Percentiles rank a stretch among this genome's conserved stretches.
Evolutionary conservation across 208 protist species (phyloP).

Genomic region (Leishmania major): DNA sequence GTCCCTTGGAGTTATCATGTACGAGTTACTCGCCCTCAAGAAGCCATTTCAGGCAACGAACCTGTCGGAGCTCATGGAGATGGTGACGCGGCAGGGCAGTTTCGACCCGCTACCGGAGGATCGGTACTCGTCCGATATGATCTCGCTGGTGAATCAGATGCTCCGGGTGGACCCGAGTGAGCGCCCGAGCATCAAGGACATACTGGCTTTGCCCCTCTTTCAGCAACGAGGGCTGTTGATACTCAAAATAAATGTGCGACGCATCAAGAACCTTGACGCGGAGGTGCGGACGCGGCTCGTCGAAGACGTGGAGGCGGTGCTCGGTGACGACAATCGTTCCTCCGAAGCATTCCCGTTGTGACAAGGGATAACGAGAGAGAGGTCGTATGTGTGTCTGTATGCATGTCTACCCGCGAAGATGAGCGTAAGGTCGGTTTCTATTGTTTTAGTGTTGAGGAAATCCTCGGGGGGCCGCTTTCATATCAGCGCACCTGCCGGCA

Average conservation of each 20-base stretch:
- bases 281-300: conserved; percentile 31
- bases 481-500: neutral
- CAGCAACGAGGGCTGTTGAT: conserved; percentile 40
- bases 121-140: conserved; percentile 41
- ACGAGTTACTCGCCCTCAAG: conserved; percentile 71
- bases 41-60: conserved; percentile 68
- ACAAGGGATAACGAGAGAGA: neutral
- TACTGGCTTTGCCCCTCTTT: conserved; percentile 45
- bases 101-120: conserved; percentile 51
- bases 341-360: neutral
- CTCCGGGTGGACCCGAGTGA: conserved; percentile 50
- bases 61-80: conserved; percentile 54
- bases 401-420: neutral
- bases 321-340: conserved; percentile 5
- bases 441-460: too few relatives aligned
- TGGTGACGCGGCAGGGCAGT: conserved; percentile 44
- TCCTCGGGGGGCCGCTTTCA: neutral
- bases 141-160: conserved; percentile 47
- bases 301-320: conserved; percentile 37
- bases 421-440: too few relatives aligned
- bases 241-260: conserved; percentile 48
- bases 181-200: conserved; percentile 51
- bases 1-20: conserved; percentile 84
- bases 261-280: conserved; percentile 43
- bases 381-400: neutral